Evolutionary conservation across 2,329 filamentous ascomycete species (phyloP).

Genomic region (Penicillium sp.): DNA sequence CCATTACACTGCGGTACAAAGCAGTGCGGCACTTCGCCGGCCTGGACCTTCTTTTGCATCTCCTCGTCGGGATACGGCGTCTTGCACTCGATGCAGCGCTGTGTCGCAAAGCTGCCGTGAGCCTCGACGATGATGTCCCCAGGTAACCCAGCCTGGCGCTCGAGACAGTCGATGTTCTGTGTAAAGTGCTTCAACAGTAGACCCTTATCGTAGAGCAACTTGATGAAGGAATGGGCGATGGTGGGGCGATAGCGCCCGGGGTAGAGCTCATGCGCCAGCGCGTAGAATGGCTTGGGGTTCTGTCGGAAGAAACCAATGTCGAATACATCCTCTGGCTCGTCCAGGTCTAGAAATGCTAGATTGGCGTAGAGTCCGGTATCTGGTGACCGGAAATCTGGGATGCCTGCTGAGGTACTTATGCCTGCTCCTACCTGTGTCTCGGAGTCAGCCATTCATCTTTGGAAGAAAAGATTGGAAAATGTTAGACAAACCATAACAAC

Average conservation of each 20-base stretch:
- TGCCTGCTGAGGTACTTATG: constrained; percentile 64
- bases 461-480: too few relatives aligned
- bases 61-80: constrained; percentile 70
- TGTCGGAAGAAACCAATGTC: constrained; percentile 86
- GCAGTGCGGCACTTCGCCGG: constrained; percentile 75
- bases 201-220: constrained; percentile 77
- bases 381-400: constrained; percentile 94
- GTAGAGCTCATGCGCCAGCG: constrained; percentile 88
- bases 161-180: constrained; percentile 96
- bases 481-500: constrained; percentile 73
- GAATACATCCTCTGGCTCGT: constrained; percentile 91
- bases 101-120: constrained; percentile 90
- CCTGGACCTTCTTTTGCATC: constrained; percentile 73
- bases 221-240: constrained; percentile 86
- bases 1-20: constrained; percentile 66
- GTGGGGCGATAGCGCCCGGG: constrained; percentile 89
- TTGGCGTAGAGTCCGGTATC: constrained; percentile 94
- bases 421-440: constrained; percentile 74
- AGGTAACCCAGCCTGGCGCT: constrained; percentile 84
- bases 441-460: constrained; percentile 10
- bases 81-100: constrained; percentile 90
- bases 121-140: constrained; percentile 85
- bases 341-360: constrained; percentile 81
- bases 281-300: constrained; percentile 89
- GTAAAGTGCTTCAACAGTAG: constrained; percentile 87